Conservation (phyloP, 176 grass and related monocot species). For the Aechmea fasciata region DNA sequence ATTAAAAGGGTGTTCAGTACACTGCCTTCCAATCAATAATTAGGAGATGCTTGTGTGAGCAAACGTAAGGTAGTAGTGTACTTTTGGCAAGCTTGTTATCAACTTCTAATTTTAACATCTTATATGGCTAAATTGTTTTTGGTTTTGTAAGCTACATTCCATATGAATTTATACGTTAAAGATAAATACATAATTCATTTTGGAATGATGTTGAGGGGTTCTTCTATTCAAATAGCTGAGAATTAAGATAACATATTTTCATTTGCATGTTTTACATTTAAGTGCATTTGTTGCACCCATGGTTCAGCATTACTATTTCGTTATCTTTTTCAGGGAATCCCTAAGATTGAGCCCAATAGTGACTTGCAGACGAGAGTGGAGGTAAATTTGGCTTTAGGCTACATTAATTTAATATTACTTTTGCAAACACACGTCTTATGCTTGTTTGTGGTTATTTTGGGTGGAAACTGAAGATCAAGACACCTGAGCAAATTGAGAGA, state of each 20-base stretch:
- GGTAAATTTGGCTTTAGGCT: conserved; percentile 39
- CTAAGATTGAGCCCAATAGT: conserved; percentile 85
- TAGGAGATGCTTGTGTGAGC: too few species aligned
- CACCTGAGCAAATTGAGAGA: conserved; percentile 74
- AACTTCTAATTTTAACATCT: too few species aligned
- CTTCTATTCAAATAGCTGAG: not conserved
- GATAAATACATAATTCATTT: too few species aligned
- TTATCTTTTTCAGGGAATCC: conserved; percentile 53
- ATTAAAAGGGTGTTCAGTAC: too few species aligned
- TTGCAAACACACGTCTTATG: conserved; percentile 10
- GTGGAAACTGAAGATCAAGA: conserved; percentile 64
- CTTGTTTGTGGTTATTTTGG: conserved; percentile 17
- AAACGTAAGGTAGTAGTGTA: too few species aligned
- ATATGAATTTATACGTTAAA: too few species aligned
- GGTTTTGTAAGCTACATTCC: too few species aligned
- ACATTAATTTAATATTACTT: conserved; percentile 7
- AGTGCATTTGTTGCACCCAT: not conserved
- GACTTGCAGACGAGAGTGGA: conserved; percentile 94
- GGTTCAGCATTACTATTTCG: not conserved
- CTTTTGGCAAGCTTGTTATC: too few species aligned
- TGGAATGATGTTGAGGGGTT: not conserved
- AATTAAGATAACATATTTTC: not conserved
- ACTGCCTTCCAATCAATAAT: too few species aligned
- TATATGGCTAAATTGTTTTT: too few species aligned
- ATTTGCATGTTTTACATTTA: not conserved